A percentile compares a stretch with the other conserved stretches of the same genome.
Conservation (phyloP, 208 protist genomes). For the Sergeia podlipaevii region DNA sequence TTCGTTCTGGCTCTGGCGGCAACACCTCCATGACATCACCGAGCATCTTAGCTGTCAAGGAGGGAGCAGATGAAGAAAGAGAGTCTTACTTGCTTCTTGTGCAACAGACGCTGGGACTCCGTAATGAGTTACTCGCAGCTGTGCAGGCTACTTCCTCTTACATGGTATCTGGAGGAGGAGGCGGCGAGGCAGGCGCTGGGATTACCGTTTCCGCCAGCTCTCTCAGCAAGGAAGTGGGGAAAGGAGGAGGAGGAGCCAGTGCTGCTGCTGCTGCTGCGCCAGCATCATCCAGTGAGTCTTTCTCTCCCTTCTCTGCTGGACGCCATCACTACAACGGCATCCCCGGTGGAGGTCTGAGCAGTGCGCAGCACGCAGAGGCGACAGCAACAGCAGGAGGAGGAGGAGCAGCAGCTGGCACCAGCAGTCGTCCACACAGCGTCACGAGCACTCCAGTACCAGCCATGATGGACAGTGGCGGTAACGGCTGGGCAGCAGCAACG, state of each 20-base stretch:
- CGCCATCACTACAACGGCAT: constrained; percentile 11
- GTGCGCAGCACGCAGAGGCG: not conserved
- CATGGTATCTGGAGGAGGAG: constrained; percentile 27
- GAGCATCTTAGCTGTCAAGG: not conserved
- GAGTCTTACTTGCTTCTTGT: constrained; percentile 17
- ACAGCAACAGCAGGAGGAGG: not conserved
- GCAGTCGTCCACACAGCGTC: not conserved
- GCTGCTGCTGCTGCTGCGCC: not conserved
- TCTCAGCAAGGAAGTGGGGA: no score
- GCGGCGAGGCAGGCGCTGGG: not conserved
- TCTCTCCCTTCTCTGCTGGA: constrained; percentile 19
- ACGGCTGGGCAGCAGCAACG: not conserved
- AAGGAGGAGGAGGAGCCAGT: no score
- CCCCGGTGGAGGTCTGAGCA: no score
- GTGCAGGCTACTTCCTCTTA: constrained; percentile 40
- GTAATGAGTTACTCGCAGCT: constrained; percentile 28
- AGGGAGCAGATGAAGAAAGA: not conserved
- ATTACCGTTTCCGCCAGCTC: not conserved
- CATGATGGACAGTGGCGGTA: not conserved
- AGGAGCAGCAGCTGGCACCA: not conserved
- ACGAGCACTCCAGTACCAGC: not conserved
- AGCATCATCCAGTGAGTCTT: constrained; percentile 7
- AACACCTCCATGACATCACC: constrained; percentile 3
- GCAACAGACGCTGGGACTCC: constrained; percentile 23
- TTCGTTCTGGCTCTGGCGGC: not conserved